Base-by-base conservation (phyloP, 306 rosid species). In the Oxytropis ochrocephala region DNA sequence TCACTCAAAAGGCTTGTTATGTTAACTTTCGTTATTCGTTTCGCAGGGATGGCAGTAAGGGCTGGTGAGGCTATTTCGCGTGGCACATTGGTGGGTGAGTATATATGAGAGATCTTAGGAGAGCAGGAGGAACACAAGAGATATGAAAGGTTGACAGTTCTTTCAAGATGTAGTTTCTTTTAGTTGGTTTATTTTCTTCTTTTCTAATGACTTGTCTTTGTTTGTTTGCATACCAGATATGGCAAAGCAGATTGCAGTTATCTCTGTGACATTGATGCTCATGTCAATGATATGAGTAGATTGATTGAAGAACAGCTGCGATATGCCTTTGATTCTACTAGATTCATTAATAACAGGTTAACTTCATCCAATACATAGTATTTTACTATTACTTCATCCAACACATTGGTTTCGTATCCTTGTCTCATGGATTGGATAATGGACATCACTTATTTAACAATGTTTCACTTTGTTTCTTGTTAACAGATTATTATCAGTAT, bases 321-420 rank as follows among this genome's bases (percentile, higher is more conserved):
- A 44, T 85, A 78, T 75, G 79, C 68, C 36, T 83, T 92, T 17
- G 98, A 92, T 79, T 73, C 96, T 61, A 83, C 92, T 12, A 86
- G 96, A 71, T 92, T 92, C 81, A 84, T 92, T 78, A 89, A 89
- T 84, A 89, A 80, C 73, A 87, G 98, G 98, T 89, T 70, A 81
- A 36, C 47, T 24, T 24, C 29, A 24, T 24, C 3, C 29, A 24
- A 24, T 24, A 24, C 29, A 24, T 24, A 24, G 24, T 21, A 21
- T 3, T 24, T 1, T 24, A 1, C 29, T 24, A 24, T 24, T 24
- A n/a, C n/a, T n/a, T n/a, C n/a, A n/a, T n/a, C n/a, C n/a, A n/a
- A n/a, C n/a, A n/a, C n/a, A n/a, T n/a, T n/a, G n/a, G n/a, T n/a
- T n/a, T n/a, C n/a, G n/a, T n/a, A n/a, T n/a, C n/a, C n/a, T n/a